Percentiles rank a stretch among this genome's conserved stretches.
These are phyloP conservation scores for Gossypium bickii DNA, from an alignment of 345 rosid species.

Conservation along the genomic window DNA sequence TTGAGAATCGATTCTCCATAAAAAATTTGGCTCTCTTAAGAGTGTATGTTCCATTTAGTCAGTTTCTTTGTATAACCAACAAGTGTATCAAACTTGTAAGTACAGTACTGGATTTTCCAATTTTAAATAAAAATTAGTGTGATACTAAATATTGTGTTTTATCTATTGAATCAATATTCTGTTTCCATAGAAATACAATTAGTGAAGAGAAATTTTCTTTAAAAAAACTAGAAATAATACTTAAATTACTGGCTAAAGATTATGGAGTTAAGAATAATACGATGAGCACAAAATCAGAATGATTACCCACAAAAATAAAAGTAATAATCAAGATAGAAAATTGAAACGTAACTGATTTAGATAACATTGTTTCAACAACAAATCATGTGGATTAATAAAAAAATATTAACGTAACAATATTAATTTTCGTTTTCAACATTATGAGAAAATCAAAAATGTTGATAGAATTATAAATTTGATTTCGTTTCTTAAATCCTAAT, in stretches of 20 bases:
- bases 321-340: background rate
- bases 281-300: background rate
- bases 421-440: background rate
- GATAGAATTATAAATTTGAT: background rate
- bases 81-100: slow-evolving; percentile 3
- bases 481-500: background rate
- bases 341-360: background rate
- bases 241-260: background rate
- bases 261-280: background rate
- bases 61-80: background rate
- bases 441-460: background rate
- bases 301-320: background rate
- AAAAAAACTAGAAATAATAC: background rate
- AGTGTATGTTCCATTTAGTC: background rate
- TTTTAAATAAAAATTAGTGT: background rate
- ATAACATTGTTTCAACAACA: background rate
- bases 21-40: background rate
- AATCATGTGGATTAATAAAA: background rate
- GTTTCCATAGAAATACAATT: background rate
- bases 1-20: background rate
- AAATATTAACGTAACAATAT: background rate
- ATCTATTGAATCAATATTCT: background rate
- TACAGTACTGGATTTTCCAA: background rate
- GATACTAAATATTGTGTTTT: background rate
- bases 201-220: background rate